Conservation (phyloP, 2,329 filamentous ascomycete genomes). For the Penicillium frequentans region DNA sequence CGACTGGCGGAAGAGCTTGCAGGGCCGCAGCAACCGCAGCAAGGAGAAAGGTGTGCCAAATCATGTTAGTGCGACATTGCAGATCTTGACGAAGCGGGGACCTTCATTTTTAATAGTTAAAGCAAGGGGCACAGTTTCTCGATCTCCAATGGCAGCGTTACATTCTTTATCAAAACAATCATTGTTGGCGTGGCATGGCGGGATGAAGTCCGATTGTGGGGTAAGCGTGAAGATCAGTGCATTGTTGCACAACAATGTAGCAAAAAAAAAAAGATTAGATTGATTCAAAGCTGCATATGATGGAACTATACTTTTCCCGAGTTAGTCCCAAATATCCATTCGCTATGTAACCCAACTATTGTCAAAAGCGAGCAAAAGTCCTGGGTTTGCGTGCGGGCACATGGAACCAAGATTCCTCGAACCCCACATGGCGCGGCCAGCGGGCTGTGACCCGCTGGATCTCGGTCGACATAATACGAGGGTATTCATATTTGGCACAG, state of each 20-base stretch:
- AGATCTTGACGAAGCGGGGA: not conserved
- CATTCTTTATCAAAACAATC: not conserved
- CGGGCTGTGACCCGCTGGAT: constrained; percentile 16
- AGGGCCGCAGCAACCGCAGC: constrained; percentile 29
- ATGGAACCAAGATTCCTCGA: constrained; percentile 17
- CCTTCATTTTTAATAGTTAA: not conserved
- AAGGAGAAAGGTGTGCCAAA: constrained; percentile 9
- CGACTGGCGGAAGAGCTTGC: constrained; percentile 42
- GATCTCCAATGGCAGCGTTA: not conserved
- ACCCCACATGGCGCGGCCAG: constrained; percentile 19
- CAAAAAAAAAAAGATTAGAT: not conserved
- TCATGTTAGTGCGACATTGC: constrained; percentile 5
- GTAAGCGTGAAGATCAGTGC: not conserved
- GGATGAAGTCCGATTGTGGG: not conserved
- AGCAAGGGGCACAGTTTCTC: not conserved
- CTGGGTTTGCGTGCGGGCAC: constrained; percentile 11
- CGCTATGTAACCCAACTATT: too few species aligned
- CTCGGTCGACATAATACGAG: constrained; percentile 9
- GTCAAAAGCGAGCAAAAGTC: not conserved
- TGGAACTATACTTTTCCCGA: too few species aligned
- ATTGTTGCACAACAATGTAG: not conserved
- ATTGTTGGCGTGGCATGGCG: not conserved
- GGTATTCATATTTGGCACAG: constrained; percentile 8
- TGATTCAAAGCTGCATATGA: not conserved
- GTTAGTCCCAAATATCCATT: too few species aligned